Evolutionary conservation across 129 eudicot genomes (phyloP), one percentile per base, ranked within the genome.

Genomic region (Saposhnikovia divaricata): DNA sequence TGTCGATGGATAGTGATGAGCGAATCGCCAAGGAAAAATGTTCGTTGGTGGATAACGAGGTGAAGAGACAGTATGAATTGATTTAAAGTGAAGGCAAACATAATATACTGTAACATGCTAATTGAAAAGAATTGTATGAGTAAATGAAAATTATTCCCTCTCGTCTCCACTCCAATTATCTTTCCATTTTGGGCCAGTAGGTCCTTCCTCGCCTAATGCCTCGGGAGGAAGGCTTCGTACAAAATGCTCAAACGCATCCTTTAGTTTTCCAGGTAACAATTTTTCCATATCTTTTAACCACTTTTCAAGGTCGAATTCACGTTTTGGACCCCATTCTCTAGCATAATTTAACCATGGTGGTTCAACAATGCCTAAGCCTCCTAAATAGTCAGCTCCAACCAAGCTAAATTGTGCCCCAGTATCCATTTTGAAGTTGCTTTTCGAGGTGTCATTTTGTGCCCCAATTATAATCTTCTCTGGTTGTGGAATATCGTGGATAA

Each of bases 281-380:
- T 59, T 59, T 23, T 59, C 66, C n/a, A n/a, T 27, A 23, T 8
- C 31, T 1, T 7, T 59, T 59, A 59, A 8, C 31, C 27, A n/a
- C 28, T 23, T 59, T 31, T n/a, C 31, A 9, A 59, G 66, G 10
- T n/a, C 66, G 27, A 23, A 9, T 59, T n/a, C 66, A 8, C 4
- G 13, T 59, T 59, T 59, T 59, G 66, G 66, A 59, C 66, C 66
- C 66, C 66, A 59, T 59, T 59, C 66, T n/a, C 66, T 59, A 23
- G 66, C 66, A 59, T 23, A 59, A 10, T 59, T 59, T 9, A 59
- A 59, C 66, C 66, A 59, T 2, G 66, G 66, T 59, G 27, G 66
- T 59, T 59, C 31, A 59, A 59, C 66, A 23, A 59, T 59, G 31
- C 66, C 66, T 9, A 59, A 59, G 28, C 66, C 66, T 9, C 66